Percentiles rank a stretch among this genome's conserved stretches.
phyloP scores from a whole-genome alignment of 2,329 filamentous ascomycete species.

The Ascosphaera aggregata region DNA sequence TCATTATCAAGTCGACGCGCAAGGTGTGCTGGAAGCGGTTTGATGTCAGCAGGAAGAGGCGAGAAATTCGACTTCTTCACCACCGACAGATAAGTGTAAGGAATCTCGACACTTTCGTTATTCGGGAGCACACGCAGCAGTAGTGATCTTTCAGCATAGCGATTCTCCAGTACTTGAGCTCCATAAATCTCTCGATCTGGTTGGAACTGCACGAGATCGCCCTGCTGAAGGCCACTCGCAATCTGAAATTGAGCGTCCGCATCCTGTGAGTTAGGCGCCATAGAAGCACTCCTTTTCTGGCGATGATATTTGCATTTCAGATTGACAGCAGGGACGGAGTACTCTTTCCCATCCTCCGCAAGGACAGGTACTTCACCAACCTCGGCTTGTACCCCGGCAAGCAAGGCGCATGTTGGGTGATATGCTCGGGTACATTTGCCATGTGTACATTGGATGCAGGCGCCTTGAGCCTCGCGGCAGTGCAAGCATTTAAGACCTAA shows the following conservation, averaged over 20 bases:
- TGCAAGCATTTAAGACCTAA: slow-evolving; percentile 85
- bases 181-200: slow-evolving; percentile 73
- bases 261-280: slow-evolving; percentile 46
- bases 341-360: slow-evolving; percentile 75
- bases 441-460: slow-evolving; percentile 87
- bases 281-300: slow-evolving; percentile 58
- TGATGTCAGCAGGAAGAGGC: slow-evolving; percentile 21
- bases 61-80: slow-evolving; percentile 26
- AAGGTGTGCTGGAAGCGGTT: slow-evolving; percentile 24
- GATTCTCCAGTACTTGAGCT: slow-evolving; percentile 67
- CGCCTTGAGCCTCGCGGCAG: slow-evolving; percentile 84
- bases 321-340: slow-evolving; percentile 76
- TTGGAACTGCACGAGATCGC: slow-evolving; percentile 73
- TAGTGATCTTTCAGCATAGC: slow-evolving; percentile 47
- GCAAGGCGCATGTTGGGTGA: slow-evolving; percentile 81
- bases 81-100: slow-evolving; percentile 28
- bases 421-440: slow-evolving; percentile 88
- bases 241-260: slow-evolving; percentile 44
- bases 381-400: slow-evolving; percentile 81
- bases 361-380: slow-evolving; percentile 67
- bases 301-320: slow-evolving; percentile 91
- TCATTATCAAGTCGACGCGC: slow-evolving; percentile 26
- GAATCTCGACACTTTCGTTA: slow-evolving; percentile 34
- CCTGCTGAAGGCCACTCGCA: slow-evolving; percentile 42
- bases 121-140: slow-evolving; percentile 66